These are phyloP conservation scores for Globisporangium cystogenes DNA, from an alignment of 352 stramenopile species.

Conservation along the genomic window DNA sequence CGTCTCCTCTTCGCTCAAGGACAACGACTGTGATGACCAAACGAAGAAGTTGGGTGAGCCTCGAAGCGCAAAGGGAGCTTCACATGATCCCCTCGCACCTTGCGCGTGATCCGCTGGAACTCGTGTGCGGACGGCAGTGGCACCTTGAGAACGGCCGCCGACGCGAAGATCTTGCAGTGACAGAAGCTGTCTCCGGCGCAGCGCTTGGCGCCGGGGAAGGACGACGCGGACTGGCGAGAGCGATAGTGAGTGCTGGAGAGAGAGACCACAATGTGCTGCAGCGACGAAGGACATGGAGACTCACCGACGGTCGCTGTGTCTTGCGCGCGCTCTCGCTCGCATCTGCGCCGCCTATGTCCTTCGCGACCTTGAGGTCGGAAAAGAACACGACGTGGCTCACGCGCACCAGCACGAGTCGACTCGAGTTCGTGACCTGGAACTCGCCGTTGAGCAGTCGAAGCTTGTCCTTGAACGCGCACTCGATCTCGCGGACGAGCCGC, in stretches of 20 bases:
- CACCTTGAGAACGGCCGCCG: conserved; percentile 14
- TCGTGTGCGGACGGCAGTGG: conserved; percentile 23
- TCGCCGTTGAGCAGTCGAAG: conserved; percentile 44
- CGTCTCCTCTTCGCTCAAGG: conserved; percentile 51
- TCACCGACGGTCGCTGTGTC: conserved; percentile 12
- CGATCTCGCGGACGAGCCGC: conserved; percentile 40
- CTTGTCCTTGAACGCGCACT: conserved; percentile 30
- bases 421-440: conserved; percentile 49
- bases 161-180: conserved; percentile 26
- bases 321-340: not conserved
- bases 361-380: conserved; percentile 31
- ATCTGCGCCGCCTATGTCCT: not conserved
- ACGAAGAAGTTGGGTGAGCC: not conserved
- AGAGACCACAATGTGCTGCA: not conserved
- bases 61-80: not conserved
- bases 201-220: conserved; percentile 15
- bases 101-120: conserved; percentile 50
- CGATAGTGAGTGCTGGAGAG: not conserved
- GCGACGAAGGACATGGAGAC: not conserved
- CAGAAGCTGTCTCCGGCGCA: conserved; percentile 46
- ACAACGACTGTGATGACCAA: conserved; percentile 32
- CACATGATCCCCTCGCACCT: conserved; percentile 19
- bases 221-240: conserved; percentile 1
- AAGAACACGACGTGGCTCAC: conserved; percentile 50
- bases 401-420: conserved; percentile 49